Conservation (phyloP, 345 rosid genomes). For the Salix viminalis region DNA sequence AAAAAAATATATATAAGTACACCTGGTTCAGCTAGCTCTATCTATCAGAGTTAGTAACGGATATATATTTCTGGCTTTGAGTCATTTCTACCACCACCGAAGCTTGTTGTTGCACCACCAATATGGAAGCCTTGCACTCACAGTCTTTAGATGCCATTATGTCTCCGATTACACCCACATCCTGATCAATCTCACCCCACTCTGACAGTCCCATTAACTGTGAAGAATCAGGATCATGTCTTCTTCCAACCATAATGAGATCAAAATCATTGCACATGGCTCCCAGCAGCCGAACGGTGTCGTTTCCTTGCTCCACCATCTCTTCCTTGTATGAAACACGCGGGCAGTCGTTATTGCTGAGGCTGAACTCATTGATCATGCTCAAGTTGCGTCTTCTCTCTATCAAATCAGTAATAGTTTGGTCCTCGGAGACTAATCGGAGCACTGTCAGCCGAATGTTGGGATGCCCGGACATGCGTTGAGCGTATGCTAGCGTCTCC, state of each 20-base stretch:
- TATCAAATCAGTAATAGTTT: conserved; percentile 15
- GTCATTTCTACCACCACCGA: conserved; percentile 11
- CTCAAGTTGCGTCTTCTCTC: conserved; percentile 27
- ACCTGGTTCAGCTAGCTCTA: too few relatives aligned
- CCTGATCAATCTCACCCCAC: conserved; percentile 35
- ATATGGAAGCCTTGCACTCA: conserved; percentile 29
- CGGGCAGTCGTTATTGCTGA: neutral
- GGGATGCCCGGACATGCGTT: conserved; percentile 27
- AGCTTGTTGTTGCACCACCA: conserved; percentile 38
- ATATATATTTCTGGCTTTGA: too few relatives aligned
- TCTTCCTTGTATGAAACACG: conserved; percentile 22
- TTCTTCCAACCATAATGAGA: conserved; percentile 41
- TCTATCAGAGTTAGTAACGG: neutral
- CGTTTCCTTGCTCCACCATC: conserved; percentile 14
- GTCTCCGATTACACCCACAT: conserved; percentile 41
- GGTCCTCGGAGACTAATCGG: conserved; percentile 12
- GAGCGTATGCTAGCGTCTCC: conserved; percentile 37
- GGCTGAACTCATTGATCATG: conserved; percentile 28
- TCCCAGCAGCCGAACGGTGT: conserved; percentile 17
- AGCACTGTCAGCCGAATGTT: conserved; percentile 24
- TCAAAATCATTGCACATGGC: conserved; percentile 27
- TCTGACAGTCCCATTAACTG: conserved; percentile 30
- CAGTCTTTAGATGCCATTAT: conserved; percentile 33
- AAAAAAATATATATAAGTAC: too few relatives aligned
- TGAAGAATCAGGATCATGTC: conserved; percentile 27